Conservation (phyloP, 306 rosid genomes). For the Cucurbita maxima region DNA sequence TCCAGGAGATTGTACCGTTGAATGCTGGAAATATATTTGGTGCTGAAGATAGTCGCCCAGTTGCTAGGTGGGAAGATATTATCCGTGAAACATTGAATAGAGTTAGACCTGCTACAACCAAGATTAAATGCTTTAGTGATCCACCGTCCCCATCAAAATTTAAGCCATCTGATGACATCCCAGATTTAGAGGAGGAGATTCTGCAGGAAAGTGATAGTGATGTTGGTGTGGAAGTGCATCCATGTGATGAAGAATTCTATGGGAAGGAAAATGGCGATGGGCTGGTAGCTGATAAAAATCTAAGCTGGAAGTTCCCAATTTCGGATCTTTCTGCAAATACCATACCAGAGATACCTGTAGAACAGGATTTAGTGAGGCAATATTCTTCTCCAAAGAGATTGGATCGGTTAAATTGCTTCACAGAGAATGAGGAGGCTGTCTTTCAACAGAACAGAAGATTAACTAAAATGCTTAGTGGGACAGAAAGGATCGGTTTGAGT, state of each 20-base stretch:
- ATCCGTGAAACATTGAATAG: constrained; percentile 58
- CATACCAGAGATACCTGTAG: constrained; percentile 11
- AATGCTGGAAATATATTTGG: constrained; percentile 85
- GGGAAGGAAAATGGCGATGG: constrained; percentile 15
- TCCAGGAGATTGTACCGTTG: constrained; percentile 94
- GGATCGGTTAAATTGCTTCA: constrained; percentile 47
- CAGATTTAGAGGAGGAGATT: constrained; percentile 61
- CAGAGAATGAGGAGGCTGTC: constrained; percentile 16
- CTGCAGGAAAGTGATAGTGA: constrained; percentile 64
- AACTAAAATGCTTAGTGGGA: constrained; percentile 50
- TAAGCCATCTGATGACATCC: constrained; percentile 46
- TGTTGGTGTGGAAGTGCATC: constrained; percentile 70
- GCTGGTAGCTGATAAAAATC: constrained; percentile 9
- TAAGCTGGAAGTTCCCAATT: constrained; percentile 14
- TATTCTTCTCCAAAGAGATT: constrained; percentile 44
- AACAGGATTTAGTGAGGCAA: constrained; percentile 26
- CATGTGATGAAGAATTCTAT: constrained; percentile 37
- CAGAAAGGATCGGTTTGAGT: constrained; percentile 77
- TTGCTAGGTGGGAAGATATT: constrained; percentile 65
- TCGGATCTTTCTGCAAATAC: constrained; percentile 25
- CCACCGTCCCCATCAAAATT: constrained; percentile 89
- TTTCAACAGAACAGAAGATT: constrained; percentile 27
- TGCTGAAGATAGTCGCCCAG: constrained; percentile 63
- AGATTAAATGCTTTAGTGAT: constrained; percentile 73
- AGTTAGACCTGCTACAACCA: constrained; percentile 30